These are phyloP conservation scores for Stentor roeselii DNA, from an alignment of 73 alveolate genomes.

Conservation along the genomic window DNA sequence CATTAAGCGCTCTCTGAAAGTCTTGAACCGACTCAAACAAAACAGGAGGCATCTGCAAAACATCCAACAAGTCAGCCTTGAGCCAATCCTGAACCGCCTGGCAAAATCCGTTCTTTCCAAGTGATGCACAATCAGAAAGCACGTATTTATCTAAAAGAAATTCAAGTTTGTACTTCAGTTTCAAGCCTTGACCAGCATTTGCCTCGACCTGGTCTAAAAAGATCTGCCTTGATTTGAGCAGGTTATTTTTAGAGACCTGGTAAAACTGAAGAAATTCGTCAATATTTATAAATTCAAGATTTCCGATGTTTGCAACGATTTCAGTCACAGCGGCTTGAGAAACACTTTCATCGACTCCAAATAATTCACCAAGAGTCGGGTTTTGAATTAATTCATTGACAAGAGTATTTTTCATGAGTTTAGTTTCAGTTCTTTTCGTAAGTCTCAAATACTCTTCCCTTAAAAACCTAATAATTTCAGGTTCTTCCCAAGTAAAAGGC, in stretches of 20 bases:
- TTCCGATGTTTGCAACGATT: not conserved
- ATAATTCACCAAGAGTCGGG: not conserved
- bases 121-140: not conserved
- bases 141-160: not conserved
- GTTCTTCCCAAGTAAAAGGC: not conserved
- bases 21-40: not conserved
- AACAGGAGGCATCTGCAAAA: not conserved
- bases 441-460: slow-evolving; percentile 15
- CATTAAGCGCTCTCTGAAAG: not conserved
- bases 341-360: slow-evolving; percentile 6
- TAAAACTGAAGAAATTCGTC: slow-evolving; percentile 18
- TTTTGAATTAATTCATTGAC: not conserved
- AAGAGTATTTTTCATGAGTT: not conserved
- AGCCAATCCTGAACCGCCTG: not conserved
- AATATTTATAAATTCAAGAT: not conserved
- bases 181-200: not conserved
- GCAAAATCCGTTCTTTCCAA: not conserved
- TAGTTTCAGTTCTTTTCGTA: not conserved
- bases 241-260: slow-evolving; percentile 18
- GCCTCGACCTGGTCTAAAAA: not conserved
- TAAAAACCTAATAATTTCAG: slow-evolving; percentile 6
- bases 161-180: not conserved
- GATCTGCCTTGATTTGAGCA: not conserved
- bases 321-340: not conserved
- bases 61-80: not conserved